phyloP scores from a whole-genome alignment of 2,329 filamentous ascomycete genomes.

The Peltaster fructicola region DNA sequence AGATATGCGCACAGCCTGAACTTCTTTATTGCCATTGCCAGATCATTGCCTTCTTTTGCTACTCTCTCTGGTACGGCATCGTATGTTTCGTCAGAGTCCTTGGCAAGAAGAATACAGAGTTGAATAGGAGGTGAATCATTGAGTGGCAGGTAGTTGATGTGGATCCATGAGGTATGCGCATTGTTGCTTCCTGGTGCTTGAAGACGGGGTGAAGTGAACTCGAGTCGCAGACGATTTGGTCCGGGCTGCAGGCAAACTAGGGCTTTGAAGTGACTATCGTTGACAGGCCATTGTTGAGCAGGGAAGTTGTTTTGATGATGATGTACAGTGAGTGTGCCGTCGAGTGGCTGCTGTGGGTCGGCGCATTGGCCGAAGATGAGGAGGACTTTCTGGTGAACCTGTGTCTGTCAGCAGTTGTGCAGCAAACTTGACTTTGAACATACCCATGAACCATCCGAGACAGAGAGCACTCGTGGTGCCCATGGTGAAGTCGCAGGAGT shows the following conservation, averaged over 20 bases:
- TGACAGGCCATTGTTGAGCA: constrained; percentile 69
- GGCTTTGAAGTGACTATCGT: constrained; percentile 78
- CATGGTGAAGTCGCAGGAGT: constrained; percentile 46
- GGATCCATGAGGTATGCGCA: constrained; percentile 63
- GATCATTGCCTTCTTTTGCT: constrained; percentile 62
- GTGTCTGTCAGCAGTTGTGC: constrained; percentile 5
- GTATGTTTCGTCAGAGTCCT: constrained; percentile 72
- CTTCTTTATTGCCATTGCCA: constrained; percentile 70
- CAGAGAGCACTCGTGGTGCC: constrained; percentile 61
- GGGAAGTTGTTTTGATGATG: constrained; percentile 79
- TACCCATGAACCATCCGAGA: constrained; percentile 75
- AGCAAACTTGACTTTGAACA: constrained; percentile 3
- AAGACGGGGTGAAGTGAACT: constrained; percentile 67
- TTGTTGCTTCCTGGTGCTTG: constrained; percentile 50
- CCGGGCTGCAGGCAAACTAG: constrained; percentile 81
- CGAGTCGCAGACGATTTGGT: constrained; percentile 71
- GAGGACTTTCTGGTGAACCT: constrained; percentile 86
- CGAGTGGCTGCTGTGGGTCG: constrained; percentile 51
- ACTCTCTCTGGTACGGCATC: constrained; percentile 62
- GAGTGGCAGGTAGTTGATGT: constrained; percentile 71
- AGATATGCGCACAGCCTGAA: constrained; percentile 90
- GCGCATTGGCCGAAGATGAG: constrained; percentile 68
- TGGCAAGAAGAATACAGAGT: constrained; percentile 70
- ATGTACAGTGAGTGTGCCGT: constrained; percentile 62
- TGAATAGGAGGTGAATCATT: constrained; percentile 69